Evolutionary conservation across 78 protist species (phyloP).

Genomic region (Cavenderia fasciculata): DNA sequence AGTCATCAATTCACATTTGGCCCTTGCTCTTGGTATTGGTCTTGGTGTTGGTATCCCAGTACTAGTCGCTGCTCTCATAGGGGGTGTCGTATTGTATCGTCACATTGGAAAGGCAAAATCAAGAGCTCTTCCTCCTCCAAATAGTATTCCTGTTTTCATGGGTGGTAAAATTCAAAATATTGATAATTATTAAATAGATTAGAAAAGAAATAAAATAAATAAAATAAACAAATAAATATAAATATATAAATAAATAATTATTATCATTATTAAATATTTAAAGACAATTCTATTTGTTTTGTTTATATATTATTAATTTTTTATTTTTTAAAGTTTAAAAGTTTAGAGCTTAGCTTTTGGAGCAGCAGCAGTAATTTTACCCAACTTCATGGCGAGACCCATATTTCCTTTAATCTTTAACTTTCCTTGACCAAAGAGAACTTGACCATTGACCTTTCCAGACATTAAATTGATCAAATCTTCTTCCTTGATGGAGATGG

Average conservation of each 20-base stretch:
- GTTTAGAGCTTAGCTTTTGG: conserved; percentile 55
- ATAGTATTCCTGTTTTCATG: conserved; percentile 42
- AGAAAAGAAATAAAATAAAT: no score
- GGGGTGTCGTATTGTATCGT: conserved; percentile 3
- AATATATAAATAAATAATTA: no score
- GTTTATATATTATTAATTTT: no score
- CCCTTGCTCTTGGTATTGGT: conserved; percentile 37
- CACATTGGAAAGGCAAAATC: not conserved
- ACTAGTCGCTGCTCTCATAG: not conserved
- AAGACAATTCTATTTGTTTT: no score
- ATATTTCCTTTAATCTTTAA: conserved; percentile 72
- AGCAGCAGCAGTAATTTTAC: conserved; percentile 17
- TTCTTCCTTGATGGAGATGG: conserved; percentile 45
- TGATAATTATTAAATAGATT: conserved; percentile 31
- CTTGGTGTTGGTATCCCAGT: conserved; percentile 58
- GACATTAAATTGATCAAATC: conserved; percentile 51
- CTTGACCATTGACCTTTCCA: conserved; percentile 75
- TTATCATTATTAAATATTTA: no score
- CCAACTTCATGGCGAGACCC: conserved; percentile 79
- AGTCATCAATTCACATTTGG: not conserved
- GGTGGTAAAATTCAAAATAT: conserved; percentile 62
- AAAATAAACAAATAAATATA: no score
- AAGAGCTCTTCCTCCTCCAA: conserved; percentile 20
- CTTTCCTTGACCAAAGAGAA: conserved; percentile 54
- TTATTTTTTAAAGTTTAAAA: no score